Evolutionary conservation across 1,284 basidiomycete species (phyloP).

Genomic region (Exobasidium rhododendri): DNA sequence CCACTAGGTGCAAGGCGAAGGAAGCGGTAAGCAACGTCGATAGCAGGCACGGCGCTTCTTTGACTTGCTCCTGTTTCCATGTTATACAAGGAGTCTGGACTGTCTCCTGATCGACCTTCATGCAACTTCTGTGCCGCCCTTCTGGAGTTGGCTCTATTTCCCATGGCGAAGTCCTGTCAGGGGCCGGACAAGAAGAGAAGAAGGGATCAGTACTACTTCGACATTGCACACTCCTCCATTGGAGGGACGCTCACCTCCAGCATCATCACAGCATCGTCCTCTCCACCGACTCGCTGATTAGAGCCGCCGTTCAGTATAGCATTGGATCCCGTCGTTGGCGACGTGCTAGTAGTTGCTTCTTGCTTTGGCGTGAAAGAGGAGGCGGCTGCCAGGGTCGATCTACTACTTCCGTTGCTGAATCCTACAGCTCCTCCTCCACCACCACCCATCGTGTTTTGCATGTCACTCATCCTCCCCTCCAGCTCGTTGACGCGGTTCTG

Average conservation of each 20-base stretch:
- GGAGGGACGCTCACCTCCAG: no score
- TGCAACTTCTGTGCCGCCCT: constrained; percentile 6
- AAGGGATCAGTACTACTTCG: not conserved
- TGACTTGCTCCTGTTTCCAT: constrained; percentile 29
- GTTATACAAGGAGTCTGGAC: constrained; percentile 7
- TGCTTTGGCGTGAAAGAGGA: constrained; percentile 3
- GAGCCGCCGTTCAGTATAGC: constrained; percentile 25
- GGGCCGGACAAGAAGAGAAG: no score
- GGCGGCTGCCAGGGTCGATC: not conserved
- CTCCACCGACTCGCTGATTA: not conserved
- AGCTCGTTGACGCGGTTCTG: constrained; percentile 14
- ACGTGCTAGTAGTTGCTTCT: not conserved
- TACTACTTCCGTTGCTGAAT: not conserved
- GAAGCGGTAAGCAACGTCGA: constrained; percentile 32
- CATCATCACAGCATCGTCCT: constrained; percentile 19
- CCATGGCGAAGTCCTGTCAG: constrained; percentile 15
- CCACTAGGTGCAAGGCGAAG: constrained; percentile 24
- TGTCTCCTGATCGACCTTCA: not conserved
- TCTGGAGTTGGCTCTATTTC: constrained; percentile 13
- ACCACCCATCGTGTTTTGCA: not conserved
- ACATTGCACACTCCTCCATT: not conserved
- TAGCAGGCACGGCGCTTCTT: constrained; percentile 26
- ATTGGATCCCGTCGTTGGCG: constrained; percentile 18
- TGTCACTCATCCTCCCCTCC: not conserved
- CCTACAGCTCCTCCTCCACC: constrained; percentile 6